These are phyloP conservation scores for Pseudevernia furfuracea DNA, from an alignment of 495 filamentous ascomycete genomes.

Conservation along the genomic window DNA sequence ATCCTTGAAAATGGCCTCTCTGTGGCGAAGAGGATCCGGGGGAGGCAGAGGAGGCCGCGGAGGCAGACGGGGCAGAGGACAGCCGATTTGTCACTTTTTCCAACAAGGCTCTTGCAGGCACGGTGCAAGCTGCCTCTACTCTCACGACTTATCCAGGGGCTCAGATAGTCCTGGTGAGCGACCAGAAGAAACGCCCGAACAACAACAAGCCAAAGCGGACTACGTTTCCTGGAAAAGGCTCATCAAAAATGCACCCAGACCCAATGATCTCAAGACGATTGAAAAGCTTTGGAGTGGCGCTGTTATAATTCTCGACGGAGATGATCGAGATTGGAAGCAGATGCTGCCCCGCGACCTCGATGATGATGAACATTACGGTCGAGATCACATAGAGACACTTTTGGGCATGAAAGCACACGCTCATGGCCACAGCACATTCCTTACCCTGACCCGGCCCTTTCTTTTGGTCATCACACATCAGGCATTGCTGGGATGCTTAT, in stretches of 20 bases:
- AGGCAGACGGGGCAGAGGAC: background rate
- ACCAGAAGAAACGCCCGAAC: slow-evolving; percentile 3
- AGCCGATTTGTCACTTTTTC: background rate
- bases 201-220: slow-evolving; percentile 10
- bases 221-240: slow-evolving; percentile 8
- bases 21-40: background rate
- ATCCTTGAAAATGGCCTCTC: background rate
- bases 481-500: slow-evolving; percentile 42
- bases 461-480: slow-evolving; percentile 43
- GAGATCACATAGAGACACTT: slow-evolving; percentile 2
- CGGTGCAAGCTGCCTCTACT: background rate
- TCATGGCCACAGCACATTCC: slow-evolving; percentile 4
- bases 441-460: slow-evolving; percentile 34
- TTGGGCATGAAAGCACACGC: slow-evolving; percentile 10
- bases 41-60: too few species aligned
- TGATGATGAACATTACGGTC: background rate
- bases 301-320: slow-evolving; percentile 2
- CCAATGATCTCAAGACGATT: slow-evolving; percentile 13
- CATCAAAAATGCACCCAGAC: slow-evolving; percentile 2
- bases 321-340: slow-evolving; percentile 13
- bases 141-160: too few species aligned
- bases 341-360: slow-evolving; percentile 13
- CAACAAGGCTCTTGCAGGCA: background rate
- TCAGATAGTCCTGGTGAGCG: background rate
- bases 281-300: slow-evolving; percentile 5